Evolutionary conservation across 352 stramenopile species (phyloP), one percentile per base, ranked within the genome.

Genomic region (Elongisporangium undulatum): DNA sequence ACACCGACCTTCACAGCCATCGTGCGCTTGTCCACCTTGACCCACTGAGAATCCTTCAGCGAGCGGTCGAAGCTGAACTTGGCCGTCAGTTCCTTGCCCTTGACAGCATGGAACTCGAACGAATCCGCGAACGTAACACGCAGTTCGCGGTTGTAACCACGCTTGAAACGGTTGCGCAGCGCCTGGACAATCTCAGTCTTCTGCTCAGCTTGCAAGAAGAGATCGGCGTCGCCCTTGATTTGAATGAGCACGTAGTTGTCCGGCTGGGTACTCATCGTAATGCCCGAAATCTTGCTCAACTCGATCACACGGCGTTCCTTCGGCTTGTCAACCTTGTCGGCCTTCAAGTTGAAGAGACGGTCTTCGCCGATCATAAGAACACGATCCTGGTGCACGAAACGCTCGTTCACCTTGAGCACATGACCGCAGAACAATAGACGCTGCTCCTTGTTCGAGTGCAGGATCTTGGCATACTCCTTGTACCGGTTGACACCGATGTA

Each of bases 331-430:
- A 92, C 81, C 67, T 90, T 89, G 75, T 90, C 78, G 22, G 81
- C 83, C 74, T 92, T 92, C 57, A 94, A 62, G 66, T 94, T 94
- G 69, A 86, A 89, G n/a, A 94, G 74, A 50, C 83, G 69, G 56
- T 74, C 81, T 58, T 91, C 77, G 41, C 74, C 82, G 20, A 94
- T 83, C 61, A 94, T 76, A 19, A 94, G 72, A 55, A 90, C 77
- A 53, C 85, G 82, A 24, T 72, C 60, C 66, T 94, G 85, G 64
- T 91, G 81, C 23, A 88, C 82, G 58, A 89, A 92, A 24, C 85
- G 82, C 64, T 94, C 83, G 51, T 94, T 94, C 57, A 94, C 79
- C 64, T 94, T 94, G 49, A 85, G 71, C 45, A 91, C 84, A 9
- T 81, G 73, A 22, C 63, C 70, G 15, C 87, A 67, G 68, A 94